Percentiles rank a stretch among this genome's conserved stretches.
phyloP scores from a whole-genome alignment of 345 rosid genomes.

The Pistacia atlantica region DNA sequence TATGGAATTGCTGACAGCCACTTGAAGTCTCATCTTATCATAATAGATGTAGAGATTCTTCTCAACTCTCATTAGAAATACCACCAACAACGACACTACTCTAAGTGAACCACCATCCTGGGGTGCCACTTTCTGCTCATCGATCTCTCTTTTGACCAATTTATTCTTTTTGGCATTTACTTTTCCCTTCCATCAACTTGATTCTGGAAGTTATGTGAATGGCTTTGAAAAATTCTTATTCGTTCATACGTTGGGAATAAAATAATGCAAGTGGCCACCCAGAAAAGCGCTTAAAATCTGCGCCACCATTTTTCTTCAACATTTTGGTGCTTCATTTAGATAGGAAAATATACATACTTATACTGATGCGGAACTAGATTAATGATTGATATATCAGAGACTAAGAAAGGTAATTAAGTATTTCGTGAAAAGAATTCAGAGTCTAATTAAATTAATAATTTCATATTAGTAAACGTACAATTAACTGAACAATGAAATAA shows the following conservation, averaged over 20 bases:
- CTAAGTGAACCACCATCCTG: slow-evolving; percentile 4
- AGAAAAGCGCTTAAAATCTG: background rate
- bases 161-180: background rate
- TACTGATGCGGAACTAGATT: no score
- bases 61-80: slow-evolving; percentile 12
- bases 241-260: background rate
- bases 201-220: background rate
- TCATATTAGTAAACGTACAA: no score
- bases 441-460: no score
- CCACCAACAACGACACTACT: background rate
- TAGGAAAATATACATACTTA: background rate
- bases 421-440: no score
- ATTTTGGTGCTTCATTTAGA: slow-evolving; percentile 1
- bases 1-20: background rate
- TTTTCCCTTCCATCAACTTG: background rate
- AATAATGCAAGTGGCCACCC: slow-evolving; percentile 10
- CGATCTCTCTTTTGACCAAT: slow-evolving; percentile 7
- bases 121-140: slow-evolving; percentile 6
- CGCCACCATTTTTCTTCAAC: background rate
- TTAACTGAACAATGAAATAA: no score
- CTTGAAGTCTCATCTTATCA: background rate
- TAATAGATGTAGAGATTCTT: background rate
- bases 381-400: no score
- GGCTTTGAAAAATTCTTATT: slow-evolving; percentile 3
- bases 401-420: no score